Conservation (phyloP, 2,329 filamentous ascomycete genomes). For the Beauveria sp. region DNA sequence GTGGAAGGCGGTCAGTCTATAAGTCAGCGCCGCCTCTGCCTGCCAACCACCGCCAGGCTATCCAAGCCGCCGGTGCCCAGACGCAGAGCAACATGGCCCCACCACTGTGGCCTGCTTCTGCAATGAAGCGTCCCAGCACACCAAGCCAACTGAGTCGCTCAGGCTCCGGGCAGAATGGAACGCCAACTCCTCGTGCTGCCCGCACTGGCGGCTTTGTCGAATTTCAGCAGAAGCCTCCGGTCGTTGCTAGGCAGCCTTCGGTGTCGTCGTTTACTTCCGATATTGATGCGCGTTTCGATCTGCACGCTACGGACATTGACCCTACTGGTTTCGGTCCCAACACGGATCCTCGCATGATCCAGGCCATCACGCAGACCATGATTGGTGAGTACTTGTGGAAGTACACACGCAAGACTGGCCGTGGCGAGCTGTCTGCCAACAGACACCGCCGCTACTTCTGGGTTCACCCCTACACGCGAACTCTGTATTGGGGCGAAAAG, state of each 20-base stretch:
- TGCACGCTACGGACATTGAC: slow-evolving; percentile 45
- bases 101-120: slow-evolving; percentile 74
- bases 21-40: slow-evolving; percentile 64
- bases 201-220: slow-evolving; percentile 41
- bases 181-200: slow-evolving; percentile 47
- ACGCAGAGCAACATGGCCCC: slow-evolving; percentile 63
- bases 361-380: slow-evolving; percentile 98
- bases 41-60: slow-evolving; percentile 72
- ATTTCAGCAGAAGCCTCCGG: slow-evolving; percentile 35
- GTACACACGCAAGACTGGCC: slow-evolving; percentile 91
- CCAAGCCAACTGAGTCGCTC: slow-evolving; percentile 45
- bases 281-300: slow-evolving; percentile 83
- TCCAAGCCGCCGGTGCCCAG: slow-evolving; percentile 59
- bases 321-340: slow-evolving; percentile 55
- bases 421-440: slow-evolving; percentile 79
- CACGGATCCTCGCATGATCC: slow-evolving; percentile 96
- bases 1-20: slow-evolving; percentile 39
- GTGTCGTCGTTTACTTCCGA: slow-evolving; percentile 95
- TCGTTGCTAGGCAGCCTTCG: slow-evolving; percentile 56
- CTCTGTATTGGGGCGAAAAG: slow-evolving; percentile 90
- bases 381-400: slow-evolving; percentile 99
- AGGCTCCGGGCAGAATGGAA: slow-evolving; percentile 43
- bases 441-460: slow-evolving; percentile 95
- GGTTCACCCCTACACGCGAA: slow-evolving; percentile 96
- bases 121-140: slow-evolving; percentile 53